Base-by-base conservation (phyloP, 352 stramenopile genomes). In the Pythium myriotylum region DNA sequence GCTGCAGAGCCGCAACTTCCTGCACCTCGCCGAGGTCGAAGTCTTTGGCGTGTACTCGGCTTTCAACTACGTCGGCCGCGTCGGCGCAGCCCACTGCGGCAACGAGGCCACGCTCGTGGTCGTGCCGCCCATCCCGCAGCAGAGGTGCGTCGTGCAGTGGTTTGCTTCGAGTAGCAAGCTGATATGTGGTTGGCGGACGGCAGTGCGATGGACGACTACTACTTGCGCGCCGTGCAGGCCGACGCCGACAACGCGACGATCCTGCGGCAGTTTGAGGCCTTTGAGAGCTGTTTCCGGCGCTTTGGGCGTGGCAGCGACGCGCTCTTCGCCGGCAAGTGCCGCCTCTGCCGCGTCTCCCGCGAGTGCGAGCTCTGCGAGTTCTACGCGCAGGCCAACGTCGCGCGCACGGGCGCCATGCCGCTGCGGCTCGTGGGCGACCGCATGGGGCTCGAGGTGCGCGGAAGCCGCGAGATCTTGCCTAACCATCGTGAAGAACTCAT, bases 1-100 rank as follows among this genome's bases (percentile, higher is more conserved):
- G 62, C 62, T 98, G 4, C 85, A 97, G 65, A 76, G 65, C 39
- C 92, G 77, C 48, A 90, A 92, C 58, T 97, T 96, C 54, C 67
- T 98, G 51, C 91, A 97, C 67, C 73, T 98, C 51, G 89, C 90
- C 23, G 68, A 93, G 64, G 67, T 98, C 17, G 82, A 98, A 65
- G 91, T 98, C 10, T 97, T 97, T 63, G 94, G 92, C 13, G 90
- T 93, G 5, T 92, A 90, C 70, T 90, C 89, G 19, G 76, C 84
- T 5, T 86, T 88, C 61, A 84, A 86, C 45, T 92, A 86, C 47
- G 79, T 97, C 2, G 94, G 92, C 6, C 79, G 80, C 13, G 88
- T 97, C 13, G 82, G 77, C 26, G 78, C 80, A 0, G 91, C 89
- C 4, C 73, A 85, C 40, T 92, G 88, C 52, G 88, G 90, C 27